phyloP scores from a whole-genome alignment of 1,284 basidiomycete genomes.

The Fomitopsis pinicola region DNA sequence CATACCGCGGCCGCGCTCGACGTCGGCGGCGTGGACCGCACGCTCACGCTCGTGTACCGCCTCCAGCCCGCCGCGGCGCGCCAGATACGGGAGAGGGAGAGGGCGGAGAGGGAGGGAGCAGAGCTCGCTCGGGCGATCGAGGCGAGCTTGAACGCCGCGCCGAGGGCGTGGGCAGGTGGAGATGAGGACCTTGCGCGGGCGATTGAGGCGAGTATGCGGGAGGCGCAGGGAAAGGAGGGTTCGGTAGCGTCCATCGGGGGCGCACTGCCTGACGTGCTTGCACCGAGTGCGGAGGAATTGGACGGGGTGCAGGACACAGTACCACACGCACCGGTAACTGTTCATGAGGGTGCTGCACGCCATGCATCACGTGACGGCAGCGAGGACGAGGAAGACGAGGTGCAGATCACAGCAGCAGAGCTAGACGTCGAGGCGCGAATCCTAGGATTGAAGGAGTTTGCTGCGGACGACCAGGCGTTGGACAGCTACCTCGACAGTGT shows the following conservation, averaged over 20 bases:
- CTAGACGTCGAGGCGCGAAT: constrained; percentile 34
- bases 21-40: constrained; percentile 34
- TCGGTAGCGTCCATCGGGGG: constrained; percentile 1
- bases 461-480: constrained; percentile 53
- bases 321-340: background rate
- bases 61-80: constrained; percentile 22
- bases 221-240: constrained; percentile 1
- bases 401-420: constrained; percentile 11
- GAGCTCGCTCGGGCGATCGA: constrained; percentile 60
- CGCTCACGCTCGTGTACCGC: constrained; percentile 49
- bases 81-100: background rate
- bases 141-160: constrained; percentile 53
- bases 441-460: constrained; percentile 65
- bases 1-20: constrained; percentile 28
- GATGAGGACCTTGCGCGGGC: constrained; percentile 18
- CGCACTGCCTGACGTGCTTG: constrained; percentile 1
- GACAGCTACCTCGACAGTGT: constrained; percentile 52
- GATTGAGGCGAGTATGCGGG: constrained; percentile 17
- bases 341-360: background rate
- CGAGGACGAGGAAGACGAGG: constrained; percentile 7
- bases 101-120: constrained; percentile 24
- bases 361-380: background rate
- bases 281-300: background rate
- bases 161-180: constrained; percentile 9
- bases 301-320: background rate